A percentile compares a stretch with the other conserved stretches of the same genome.
These are phyloP conservation scores for Mangifera indica DNA, from an alignment of 345 rosid species.

Conservation along the genomic window DNA sequence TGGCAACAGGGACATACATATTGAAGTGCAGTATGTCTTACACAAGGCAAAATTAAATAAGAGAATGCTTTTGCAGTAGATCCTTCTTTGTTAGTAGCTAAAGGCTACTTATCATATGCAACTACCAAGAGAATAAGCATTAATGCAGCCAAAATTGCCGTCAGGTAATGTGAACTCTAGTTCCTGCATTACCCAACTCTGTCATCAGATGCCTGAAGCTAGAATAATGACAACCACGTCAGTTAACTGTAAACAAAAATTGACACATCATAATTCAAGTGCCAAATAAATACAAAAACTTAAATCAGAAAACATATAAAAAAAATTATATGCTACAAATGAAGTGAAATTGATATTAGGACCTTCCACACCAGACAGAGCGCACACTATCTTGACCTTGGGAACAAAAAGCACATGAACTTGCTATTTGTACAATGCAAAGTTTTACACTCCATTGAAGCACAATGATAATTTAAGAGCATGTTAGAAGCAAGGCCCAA, in stretches of 20 bases:
- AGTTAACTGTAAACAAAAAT: constrained; percentile 1
- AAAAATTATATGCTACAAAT: too few species aligned
- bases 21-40: constrained; percentile 1
- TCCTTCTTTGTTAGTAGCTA: constrained; percentile 15
- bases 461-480: neutral
- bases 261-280: too few species aligned
- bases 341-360: neutral
- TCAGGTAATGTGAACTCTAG: constrained; percentile 38
- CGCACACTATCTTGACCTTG: neutral
- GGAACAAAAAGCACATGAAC: neutral
- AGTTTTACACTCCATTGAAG: neutral
- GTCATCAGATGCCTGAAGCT: constrained; percentile 4
- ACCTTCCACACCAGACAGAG: neutral
- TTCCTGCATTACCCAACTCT: constrained; percentile 39
- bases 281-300: too few species aligned
- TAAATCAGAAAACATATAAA: neutral
- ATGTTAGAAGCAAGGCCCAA: neutral
- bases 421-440: neutral
- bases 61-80: neutral
- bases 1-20: neutral
- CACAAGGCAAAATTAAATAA: neutral
- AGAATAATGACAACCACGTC: neutral
- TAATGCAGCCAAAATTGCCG: constrained; percentile 44
- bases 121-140: constrained; percentile 44
- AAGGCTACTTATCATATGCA: constrained; percentile 37